These are phyloP conservation scores for Daldinia vernicosa DNA, from an alignment of 495 filamentous ascomycete genomes.

Conservation along the genomic window DNA sequence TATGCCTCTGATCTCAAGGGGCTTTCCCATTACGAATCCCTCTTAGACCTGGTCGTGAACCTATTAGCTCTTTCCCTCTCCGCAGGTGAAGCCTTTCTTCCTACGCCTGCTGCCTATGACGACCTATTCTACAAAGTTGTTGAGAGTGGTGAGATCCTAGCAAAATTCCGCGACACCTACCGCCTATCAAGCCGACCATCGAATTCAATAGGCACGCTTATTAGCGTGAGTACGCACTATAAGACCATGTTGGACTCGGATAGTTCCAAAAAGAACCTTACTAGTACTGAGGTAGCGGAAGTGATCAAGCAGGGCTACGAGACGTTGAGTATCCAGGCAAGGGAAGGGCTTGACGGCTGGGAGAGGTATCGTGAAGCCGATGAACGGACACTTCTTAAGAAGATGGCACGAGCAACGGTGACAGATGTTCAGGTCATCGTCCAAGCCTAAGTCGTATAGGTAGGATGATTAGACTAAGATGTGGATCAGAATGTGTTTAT, in stretches of 20 bases:
- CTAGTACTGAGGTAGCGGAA: constrained; percentile 82
- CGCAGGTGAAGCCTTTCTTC: constrained; percentile 90
- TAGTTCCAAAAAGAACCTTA: constrained; percentile 68
- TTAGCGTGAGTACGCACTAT: constrained; percentile 87
- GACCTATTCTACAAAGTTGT: constrained; percentile 98
- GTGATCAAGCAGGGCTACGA: constrained; percentile 98
- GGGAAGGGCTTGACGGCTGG: constrained; percentile 84
- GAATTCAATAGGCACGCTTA: constrained; percentile 81
- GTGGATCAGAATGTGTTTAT: neutral
- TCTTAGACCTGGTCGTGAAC: constrained; percentile 79
- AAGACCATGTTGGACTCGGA: constrained; percentile 78
- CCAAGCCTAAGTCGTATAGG: constrained; percentile 39
- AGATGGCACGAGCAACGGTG: constrained; percentile 80
- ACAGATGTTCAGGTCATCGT: constrained; percentile 66
- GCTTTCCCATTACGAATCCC: constrained; percentile 64
- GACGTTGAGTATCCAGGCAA: constrained; percentile 84
- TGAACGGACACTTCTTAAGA: constrained; percentile 79
- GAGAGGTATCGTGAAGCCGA: constrained; percentile 81
- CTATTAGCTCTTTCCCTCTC: constrained; percentile 89
- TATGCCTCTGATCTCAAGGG: constrained; percentile 79
- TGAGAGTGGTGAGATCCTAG: constrained; percentile 84
- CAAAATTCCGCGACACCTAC: constrained; percentile 84
- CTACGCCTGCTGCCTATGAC: constrained; percentile 86
- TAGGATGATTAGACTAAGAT: neutral
- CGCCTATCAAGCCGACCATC: constrained; percentile 59